A percentile compares a stretch with the other conserved stretches of the same genome.
These are phyloP conservation scores for Ascoidea rubescens DNA, from an alignment of 805 yeast genomes.

Conservation along the genomic window DNA sequence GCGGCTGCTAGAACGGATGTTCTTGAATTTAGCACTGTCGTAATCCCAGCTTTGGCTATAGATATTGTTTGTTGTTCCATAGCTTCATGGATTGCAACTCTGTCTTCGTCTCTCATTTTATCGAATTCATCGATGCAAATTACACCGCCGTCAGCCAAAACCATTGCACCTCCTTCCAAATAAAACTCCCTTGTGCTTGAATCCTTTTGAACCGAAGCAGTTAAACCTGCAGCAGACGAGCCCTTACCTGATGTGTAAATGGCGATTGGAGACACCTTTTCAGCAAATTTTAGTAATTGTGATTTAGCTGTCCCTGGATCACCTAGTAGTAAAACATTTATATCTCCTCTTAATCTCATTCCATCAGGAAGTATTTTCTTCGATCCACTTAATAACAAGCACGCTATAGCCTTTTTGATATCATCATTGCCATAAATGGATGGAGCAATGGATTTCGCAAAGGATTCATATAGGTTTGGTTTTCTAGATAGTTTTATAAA, in stretches of 20 bases:
- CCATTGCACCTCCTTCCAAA: slow-evolving; percentile 99
- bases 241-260: slow-evolving; percentile 98
- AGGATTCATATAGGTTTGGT: slow-evolving; percentile 76
- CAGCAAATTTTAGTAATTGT: slow-evolving; percentile 87
- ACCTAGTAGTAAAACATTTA: slow-evolving; percentile 83
- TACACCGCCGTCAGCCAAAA: slow-evolving; percentile 98
- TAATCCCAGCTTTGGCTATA: slow-evolving; percentile 97
- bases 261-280: slow-evolving; percentile 86
- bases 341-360: slow-evolving; percentile 93
- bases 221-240: slow-evolving; percentile 98
- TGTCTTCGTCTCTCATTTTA: slow-evolving; percentile 97
- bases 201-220: slow-evolving; percentile 95
- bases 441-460: slow-evolving; percentile 86
- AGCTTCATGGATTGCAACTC: slow-evolving; percentile 98
- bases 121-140: slow-evolving; percentile 99
- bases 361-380: slow-evolving; percentile 89
- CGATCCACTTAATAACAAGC: slow-evolving; percentile 89
- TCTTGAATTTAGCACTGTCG: slow-evolving; percentile 90
- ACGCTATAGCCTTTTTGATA: slow-evolving; percentile 85
- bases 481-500: slow-evolving; percentile 67
- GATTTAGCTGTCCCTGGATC: slow-evolving; percentile 99
- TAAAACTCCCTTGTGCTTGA: slow-evolving; percentile 79
- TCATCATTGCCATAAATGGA: slow-evolving; percentile 90
- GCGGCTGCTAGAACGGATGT: slow-evolving; percentile 97
- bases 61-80: slow-evolving; percentile 99